These are phyloP conservation scores for Triticum monococcum DNA, from an alignment of 176 grass and related monocot genomes.

Conservation along the genomic window DNA sequence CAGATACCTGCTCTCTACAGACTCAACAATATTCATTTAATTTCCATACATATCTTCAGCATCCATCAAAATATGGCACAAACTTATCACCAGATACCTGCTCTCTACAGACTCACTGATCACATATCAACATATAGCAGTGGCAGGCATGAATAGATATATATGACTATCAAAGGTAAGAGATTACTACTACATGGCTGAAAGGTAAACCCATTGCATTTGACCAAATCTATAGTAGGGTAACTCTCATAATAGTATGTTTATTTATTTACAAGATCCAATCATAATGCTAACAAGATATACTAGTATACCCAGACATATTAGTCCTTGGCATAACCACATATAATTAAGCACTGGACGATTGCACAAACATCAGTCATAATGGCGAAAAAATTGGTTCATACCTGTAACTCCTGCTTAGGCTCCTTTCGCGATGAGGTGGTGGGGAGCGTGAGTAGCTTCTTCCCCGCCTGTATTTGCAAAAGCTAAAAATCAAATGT, in stretches of 20 bases:
- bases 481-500: slow-evolving; percentile 11
- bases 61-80: not conserved
- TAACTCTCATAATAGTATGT: not conserved
- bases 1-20: not conserved
- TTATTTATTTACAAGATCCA: not conserved
- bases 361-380: not conserved
- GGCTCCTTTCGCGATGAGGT: slow-evolving; percentile 36
- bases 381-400: slow-evolving; percentile 31
- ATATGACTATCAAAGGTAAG: not conserved
- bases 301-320: not conserved
- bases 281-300: not conserved
- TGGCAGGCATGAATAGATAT: not conserved
- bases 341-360: not conserved
- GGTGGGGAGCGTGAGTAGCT: slow-evolving; percentile 66
- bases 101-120: not conserved
- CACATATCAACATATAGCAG: not conserved
- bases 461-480: slow-evolving; percentile 34
- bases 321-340: not conserved
- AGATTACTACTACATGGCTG: not conserved
- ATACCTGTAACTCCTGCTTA: slow-evolving; percentile 47
- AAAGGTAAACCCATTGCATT: not conserved
- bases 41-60: not conserved
- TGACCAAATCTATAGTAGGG: not conserved
- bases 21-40: not conserved
- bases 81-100: not conserved